A percentile compares a stretch with the other conserved stretches of the same genome.
These are phyloP conservation scores for Penicillium sp. DNA, from an alignment of 2,329 filamentous ascomycete genomes.

Conservation along the genomic window DNA sequence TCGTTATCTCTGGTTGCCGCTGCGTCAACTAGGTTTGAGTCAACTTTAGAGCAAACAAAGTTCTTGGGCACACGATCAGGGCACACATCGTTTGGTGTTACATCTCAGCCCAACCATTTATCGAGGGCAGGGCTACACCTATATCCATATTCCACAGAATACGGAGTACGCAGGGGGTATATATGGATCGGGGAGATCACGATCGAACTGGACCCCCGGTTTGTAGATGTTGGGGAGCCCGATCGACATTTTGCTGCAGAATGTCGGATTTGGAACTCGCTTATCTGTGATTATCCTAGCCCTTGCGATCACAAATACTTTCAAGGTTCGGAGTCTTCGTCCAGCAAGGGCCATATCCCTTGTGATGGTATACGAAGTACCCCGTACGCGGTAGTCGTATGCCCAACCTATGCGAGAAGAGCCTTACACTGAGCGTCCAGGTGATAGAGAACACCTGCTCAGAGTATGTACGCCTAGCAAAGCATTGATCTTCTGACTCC, in stretches of 20 bases:
- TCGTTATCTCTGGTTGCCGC: not conserved
- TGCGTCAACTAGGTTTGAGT: not conserved
- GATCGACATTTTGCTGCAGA: conserved; percentile 3
- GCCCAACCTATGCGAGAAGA: not conserved
- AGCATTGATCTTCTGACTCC: conserved; percentile 3
- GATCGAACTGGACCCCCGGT: not conserved
- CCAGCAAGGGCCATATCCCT: not conserved
- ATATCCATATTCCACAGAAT: not conserved
- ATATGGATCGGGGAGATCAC: conserved; percentile 2
- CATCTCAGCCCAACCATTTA: not conserved
- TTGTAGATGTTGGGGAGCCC: not conserved
- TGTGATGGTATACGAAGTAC: not conserved
- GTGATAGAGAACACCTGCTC: not conserved
- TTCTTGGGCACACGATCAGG: not conserved
- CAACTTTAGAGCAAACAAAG: not conserved
- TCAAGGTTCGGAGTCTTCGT: not conserved
- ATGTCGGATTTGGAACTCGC: not conserved
- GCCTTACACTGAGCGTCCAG: not conserved
- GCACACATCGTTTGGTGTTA: not conserved
- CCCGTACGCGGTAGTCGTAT: not conserved
- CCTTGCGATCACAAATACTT: not conserved
- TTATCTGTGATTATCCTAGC: not conserved
- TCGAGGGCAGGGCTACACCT: not conserved
- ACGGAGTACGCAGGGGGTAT: not conserved
- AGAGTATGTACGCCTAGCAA: not conserved